These are phyloP conservation scores for Backusella tuberculispora DNA, from an alignment of 192 early-diverging fungal genomes.

Conservation along the genomic window DNA sequence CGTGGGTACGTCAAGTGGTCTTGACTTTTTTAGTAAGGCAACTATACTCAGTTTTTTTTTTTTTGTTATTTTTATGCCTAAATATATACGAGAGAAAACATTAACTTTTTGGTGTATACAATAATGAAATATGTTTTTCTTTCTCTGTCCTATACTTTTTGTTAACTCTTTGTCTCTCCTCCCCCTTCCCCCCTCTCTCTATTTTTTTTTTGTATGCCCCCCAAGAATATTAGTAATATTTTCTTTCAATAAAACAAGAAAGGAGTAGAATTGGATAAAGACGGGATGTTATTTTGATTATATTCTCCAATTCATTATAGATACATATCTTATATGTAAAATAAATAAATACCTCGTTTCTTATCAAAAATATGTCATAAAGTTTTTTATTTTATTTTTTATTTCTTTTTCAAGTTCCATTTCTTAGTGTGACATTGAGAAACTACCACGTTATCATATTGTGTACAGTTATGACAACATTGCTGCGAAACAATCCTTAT, in stretches of 20 bases:
- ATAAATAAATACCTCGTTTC: background rate
- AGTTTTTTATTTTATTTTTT: too few relatives aligned
- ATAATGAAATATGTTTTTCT: too few relatives aligned
- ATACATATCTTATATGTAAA: background rate
- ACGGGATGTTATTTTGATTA: too few relatives aligned
- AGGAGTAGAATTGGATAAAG: too few relatives aligned
- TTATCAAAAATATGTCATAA: too few relatives aligned
- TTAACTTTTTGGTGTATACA: background rate
- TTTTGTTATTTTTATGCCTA: background rate
- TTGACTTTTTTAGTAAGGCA: slow-evolving; percentile 7
- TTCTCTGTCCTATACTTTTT: too few relatives aligned
- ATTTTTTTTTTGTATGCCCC: too few relatives aligned
- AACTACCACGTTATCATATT: slow-evolving; percentile 1
- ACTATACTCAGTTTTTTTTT: background rate
- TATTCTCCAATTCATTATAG: too few relatives aligned
- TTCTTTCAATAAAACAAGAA: too few relatives aligned
- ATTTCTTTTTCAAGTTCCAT: background rate
- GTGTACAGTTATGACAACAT: slow-evolving; percentile 12
- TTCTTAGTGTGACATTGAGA: background rate
- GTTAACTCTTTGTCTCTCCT: too few relatives aligned
- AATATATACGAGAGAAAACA: background rate
- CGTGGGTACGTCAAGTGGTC: slow-evolving; percentile 9
- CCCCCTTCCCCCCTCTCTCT: too few relatives aligned
- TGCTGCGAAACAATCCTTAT: background rate
- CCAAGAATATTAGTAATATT: too few relatives aligned